These are phyloP conservation scores for Hypoxylon subgilvum DNA, from an alignment of 495 filamentous ascomycete genomes.

Conservation along the genomic window DNA sequence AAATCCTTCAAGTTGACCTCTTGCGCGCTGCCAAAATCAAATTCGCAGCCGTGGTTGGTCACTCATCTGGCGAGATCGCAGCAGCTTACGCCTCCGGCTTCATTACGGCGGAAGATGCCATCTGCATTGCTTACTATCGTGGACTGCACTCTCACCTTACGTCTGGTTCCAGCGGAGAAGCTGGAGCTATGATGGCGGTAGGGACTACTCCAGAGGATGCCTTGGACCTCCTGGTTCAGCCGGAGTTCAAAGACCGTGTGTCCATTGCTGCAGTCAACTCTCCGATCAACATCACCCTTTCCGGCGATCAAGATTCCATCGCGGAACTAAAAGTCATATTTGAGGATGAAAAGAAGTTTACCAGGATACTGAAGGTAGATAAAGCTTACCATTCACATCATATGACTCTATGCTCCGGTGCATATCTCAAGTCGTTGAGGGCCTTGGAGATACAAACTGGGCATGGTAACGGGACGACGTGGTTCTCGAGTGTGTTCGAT, in stretches of 20 bases:
- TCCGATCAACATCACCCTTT: conserved; percentile 51
- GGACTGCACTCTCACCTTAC: conserved; percentile 14
- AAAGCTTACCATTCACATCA: conserved; percentile 61
- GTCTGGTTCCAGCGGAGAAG: neutral
- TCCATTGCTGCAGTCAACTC: conserved; percentile 54
- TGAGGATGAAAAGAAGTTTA: conserved; percentile 52
- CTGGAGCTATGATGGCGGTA: conserved; percentile 1
- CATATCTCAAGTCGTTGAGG: conserved; percentile 42
- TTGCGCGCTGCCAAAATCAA: conserved; percentile 54
- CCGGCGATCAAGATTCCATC: conserved; percentile 48
- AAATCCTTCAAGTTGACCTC: conserved; percentile 59
- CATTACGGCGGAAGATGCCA: conserved; percentile 44
- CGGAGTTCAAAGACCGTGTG: conserved; percentile 39
- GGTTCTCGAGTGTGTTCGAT: conserved; percentile 34
- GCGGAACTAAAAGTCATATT: conserved; percentile 44
- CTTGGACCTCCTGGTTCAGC: neutral
- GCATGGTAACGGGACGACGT: neutral
- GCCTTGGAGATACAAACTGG: conserved; percentile 18
- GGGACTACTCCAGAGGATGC: neutral
- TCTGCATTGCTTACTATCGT: conserved; percentile 49
- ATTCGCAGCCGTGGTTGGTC: conserved; percentile 59
- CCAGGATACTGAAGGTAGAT: conserved; percentile 51
- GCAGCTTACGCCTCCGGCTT: conserved; percentile 53
- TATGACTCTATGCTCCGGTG: conserved; percentile 44
- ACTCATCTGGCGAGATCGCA: conserved; percentile 68